These are phyloP conservation scores for Passalora sequoiae DNA, from an alignment of 2,329 filamentous ascomycete genomes.

Conservation along the genomic window DNA sequence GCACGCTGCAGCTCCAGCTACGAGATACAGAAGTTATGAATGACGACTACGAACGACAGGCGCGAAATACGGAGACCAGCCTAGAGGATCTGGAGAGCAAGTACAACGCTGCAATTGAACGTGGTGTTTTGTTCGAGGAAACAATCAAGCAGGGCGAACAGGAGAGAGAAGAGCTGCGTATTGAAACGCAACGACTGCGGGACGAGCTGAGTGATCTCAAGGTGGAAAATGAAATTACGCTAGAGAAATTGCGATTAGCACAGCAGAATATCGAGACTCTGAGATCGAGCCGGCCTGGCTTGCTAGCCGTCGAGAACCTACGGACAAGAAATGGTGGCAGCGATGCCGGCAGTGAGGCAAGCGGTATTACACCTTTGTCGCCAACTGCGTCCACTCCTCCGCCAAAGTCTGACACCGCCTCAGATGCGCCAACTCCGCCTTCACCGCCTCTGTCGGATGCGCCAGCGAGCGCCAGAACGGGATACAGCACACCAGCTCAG, in stretches of 20 bases:
- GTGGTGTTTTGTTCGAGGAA: constrained; percentile 88
- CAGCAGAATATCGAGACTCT: constrained; percentile 49
- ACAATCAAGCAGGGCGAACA: constrained; percentile 88
- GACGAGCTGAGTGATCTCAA: constrained; percentile 90
- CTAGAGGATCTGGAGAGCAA: constrained; percentile 96
- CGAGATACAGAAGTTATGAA: constrained; percentile 97
- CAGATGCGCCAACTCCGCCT: constrained; percentile 73
- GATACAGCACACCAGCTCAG: constrained; percentile 39
- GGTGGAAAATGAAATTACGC: constrained; percentile 89
- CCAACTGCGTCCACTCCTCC: constrained; percentile 86
- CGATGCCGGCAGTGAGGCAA: constrained; percentile 46
- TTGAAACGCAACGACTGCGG: constrained; percentile 81
- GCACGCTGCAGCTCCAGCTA: constrained; percentile 74
- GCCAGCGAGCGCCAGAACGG: constrained; percentile 51
- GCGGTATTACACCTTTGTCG: constrained; percentile 75
- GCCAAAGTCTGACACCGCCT: constrained; percentile 60
- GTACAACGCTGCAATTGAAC: constrained; percentile 90
- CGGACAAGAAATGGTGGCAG: constrained; percentile 46
- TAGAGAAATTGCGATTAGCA: constrained; percentile 82
- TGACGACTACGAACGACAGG: constrained; percentile 95
- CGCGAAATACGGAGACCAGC: constrained; percentile 89
- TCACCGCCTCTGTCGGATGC: constrained; percentile 91
- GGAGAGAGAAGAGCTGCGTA: constrained; percentile 81
- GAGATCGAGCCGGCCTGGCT: constrained; percentile 48
- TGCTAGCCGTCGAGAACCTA: constrained; percentile 43